Evolutionary conservation across 257 asterid species (phyloP), one percentile per base, ranked within the genome.

Genomic region (Przewalskia tangutica): DNA sequence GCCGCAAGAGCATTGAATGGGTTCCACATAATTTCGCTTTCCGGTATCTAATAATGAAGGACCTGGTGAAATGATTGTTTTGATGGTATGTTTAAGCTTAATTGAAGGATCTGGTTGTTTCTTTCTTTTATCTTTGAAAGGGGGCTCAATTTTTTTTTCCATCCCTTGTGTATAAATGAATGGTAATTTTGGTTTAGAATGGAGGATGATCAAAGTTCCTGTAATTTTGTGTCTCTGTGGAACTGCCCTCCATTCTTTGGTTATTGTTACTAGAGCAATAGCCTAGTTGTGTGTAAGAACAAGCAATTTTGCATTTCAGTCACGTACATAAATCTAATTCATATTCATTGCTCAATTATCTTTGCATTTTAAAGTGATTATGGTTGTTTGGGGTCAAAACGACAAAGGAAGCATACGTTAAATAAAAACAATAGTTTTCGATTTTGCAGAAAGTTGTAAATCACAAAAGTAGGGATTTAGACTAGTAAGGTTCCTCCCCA

Each of bases 401-500:
- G 66, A 60, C 16, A 14, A 14, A 16, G 60, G 16, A 54, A 54
- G 3, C 60, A 54, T 54, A 16, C 16, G 60, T 54, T 54, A 14
- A 1, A 60, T 60, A 60, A 60, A 60, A 9, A 20, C 17, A 60
- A 20, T 20, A 60, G 7, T 20, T 60, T 60, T 60, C 5, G 38
- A 20, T 20, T 60, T 27, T 60, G 38, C 38, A 3, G 32, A 60
- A 60, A 23, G 13, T 59, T 59, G 66, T 55, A 55, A 18, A 55
- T 55, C 0, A 55, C 18, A 55, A 4, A 55, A 55, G 1, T 55
- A 2, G 18, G 14, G 16, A 10, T 4, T 55, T 27, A 55, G 60
- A 5, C 82, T 90, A 93, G 81, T 95, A 95, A 16, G 98, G 98
- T 70, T 88, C 92, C 89, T 95, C 98, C 42, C 98, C 98, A n/a